Conservation (phyloP, 805 yeast species). For the Candida boleticola region DNA sequence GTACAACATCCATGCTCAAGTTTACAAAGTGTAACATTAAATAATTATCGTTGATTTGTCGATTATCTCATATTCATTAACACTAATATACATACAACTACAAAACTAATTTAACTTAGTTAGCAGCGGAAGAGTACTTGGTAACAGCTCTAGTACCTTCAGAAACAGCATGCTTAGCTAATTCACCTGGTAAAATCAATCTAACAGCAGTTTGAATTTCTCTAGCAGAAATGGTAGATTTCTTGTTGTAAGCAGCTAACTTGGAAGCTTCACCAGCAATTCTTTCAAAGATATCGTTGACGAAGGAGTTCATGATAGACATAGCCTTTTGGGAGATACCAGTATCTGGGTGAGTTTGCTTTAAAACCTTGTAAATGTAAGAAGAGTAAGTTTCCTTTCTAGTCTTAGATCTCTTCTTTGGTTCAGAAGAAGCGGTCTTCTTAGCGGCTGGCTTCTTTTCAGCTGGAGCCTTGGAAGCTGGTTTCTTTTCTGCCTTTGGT, state of each 20-base stretch:
- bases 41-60: neutral
- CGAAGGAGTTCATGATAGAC: slow-evolving; percentile 40
- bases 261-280: slow-evolving; percentile 36
- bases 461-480: slow-evolving; percentile 40
- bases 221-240: slow-evolving; percentile 39
- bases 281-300: slow-evolving; percentile 37
- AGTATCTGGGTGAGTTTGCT: slow-evolving; percentile 39
- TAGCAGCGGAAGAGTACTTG: slow-evolving; percentile 38
- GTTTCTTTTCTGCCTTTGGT: slow-evolving; percentile 39
- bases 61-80: slow-evolving; percentile 5
- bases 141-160: slow-evolving; percentile 41
- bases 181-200: slow-evolving; percentile 40
- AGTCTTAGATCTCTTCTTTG: slow-evolving; percentile 36
- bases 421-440: slow-evolving; percentile 28
- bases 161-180: slow-evolving; percentile 40
- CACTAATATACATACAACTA: slow-evolving; percentile 8
- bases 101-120: slow-evolving; percentile 14
- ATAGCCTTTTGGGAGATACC: slow-evolving; percentile 40
- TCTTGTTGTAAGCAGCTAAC: slow-evolving; percentile 40
- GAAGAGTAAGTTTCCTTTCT: slow-evolving; percentile 40
- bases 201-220: slow-evolving; percentile 38
- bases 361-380: slow-evolving; percentile 38
- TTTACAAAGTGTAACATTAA: too few relatives aligned
- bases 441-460: slow-evolving; percentile 41
- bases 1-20: too few relatives aligned